Percentiles rank a stretch among this genome's conserved stretches.
phyloP scores from a whole-genome alignment of 495 filamentous ascomycete species.

The Geoglossum glabrum region DNA sequence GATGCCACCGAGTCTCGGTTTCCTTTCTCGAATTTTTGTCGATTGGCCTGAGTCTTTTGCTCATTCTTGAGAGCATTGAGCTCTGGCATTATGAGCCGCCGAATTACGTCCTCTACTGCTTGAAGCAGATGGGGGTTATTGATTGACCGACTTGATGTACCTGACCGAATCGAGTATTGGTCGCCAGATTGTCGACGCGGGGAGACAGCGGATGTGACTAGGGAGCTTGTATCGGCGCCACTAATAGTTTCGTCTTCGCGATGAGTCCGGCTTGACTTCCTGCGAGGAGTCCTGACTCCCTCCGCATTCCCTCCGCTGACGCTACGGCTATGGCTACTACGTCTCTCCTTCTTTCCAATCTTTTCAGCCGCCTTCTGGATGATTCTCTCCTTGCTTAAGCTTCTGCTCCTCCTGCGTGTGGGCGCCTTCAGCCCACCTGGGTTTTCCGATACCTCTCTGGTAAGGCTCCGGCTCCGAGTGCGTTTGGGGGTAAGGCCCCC shows the following conservation, averaged over 20 bases:
- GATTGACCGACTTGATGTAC: conserved; percentile 65
- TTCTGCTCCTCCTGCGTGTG: conserved; percentile 43
- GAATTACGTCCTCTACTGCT: conserved; percentile 90
- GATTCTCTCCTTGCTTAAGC: conserved; percentile 52
- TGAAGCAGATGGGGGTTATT: conserved; percentile 92
- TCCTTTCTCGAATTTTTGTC: conserved; percentile 36
- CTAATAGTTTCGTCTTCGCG: conserved; percentile 45
- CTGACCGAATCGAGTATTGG: conserved; percentile 54
- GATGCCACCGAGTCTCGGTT: conserved; percentile 39
- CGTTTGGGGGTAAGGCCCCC: conserved; percentile 22
- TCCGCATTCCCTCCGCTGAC: conserved; percentile 44
- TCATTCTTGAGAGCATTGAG: conserved; percentile 79
- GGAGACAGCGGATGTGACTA: conserved; percentile 50
- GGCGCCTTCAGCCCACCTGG: conserved; percentile 31
- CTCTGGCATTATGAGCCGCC: conserved; percentile 77
- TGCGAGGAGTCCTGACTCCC: conserved; percentile 21
- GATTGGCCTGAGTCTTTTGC: conserved; percentile 45
- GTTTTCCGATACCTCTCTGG: conserved; percentile 23
- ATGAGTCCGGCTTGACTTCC: conserved; percentile 36
- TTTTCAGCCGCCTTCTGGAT: conserved; percentile 54
- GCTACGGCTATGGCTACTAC: conserved; percentile 38
- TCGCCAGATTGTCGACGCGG: conserved; percentile 50
- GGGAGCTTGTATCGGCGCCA: conserved; percentile 51
- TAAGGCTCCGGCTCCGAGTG: conserved; percentile 37
- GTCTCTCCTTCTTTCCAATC: conserved; percentile 20